A percentile compares a stretch with the other conserved stretches of the same genome.
Conservation (phyloP, 2,329 filamentous ascomycete genomes). For the Cladorrhinum sp. region DNA sequence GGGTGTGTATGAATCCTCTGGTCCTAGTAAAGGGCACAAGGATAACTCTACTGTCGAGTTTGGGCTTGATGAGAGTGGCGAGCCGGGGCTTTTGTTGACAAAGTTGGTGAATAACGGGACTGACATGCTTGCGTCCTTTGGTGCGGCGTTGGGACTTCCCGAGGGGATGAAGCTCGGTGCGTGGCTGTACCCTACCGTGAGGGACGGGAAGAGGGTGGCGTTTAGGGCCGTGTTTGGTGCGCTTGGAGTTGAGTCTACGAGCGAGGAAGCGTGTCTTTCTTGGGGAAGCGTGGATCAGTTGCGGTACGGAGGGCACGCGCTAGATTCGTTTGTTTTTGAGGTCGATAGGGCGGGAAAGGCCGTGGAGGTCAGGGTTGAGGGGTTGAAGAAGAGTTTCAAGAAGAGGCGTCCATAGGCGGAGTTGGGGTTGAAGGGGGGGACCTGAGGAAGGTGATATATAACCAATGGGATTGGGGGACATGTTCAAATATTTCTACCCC, state of each 20-base stretch:
- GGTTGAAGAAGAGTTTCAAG: constrained; percentile 14
- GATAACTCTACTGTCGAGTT: constrained; percentile 1
- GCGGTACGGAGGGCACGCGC: constrained; percentile 14
- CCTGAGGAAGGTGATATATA: too few relatives aligned
- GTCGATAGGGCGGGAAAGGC: constrained; percentile 14
- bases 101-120: constrained; percentile 16
- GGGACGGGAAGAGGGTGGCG: constrained; percentile 13
- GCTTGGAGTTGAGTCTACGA: not conserved
- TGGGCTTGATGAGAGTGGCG: not conserved
- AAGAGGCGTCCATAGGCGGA: too few relatives aligned
- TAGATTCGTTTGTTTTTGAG: constrained; percentile 23
- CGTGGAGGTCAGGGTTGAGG: constrained; percentile 14
- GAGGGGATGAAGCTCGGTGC: not conserved
- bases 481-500: too few relatives aligned
- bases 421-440: too few relatives aligned
- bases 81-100: constrained; percentile 14
- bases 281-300: constrained; percentile 15
- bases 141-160: not conserved
- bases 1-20: not conserved
- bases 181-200: constrained; percentile 19
- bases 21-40: not conserved
- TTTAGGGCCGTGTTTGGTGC: constrained; percentile 17
- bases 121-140: constrained; percentile 8
- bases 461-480: too few relatives aligned
- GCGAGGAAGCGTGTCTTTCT: constrained; percentile 7